Percentiles rank a stretch among this genome's conserved stretches.
Evolutionary conservation across 306 rosid genomes (phyloP).

Genomic region (Glycine tomentella): DNA sequence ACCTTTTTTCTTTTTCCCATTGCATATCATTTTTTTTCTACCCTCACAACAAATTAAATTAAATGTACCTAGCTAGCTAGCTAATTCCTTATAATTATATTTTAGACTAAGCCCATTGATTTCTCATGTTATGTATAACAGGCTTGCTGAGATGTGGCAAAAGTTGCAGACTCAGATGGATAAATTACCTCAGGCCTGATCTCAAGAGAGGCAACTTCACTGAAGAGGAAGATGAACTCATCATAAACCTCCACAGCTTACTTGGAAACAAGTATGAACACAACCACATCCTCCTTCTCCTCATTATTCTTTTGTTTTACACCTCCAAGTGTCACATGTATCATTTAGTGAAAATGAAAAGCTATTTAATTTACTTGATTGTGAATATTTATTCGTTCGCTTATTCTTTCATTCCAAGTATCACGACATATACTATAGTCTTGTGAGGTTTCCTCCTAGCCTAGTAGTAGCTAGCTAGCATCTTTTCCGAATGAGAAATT

Average conservation of each 20-base stretch:
- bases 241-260: conserved; percentile 74
- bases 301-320: neutral
- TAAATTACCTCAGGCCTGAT: conserved; percentile 78
- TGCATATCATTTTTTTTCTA: too few relatives aligned
- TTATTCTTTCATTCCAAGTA: neutral
- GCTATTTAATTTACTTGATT: neutral
- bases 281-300: neutral
- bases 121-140: conserved; percentile 3
- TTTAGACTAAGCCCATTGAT: neutral
- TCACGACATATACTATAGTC: too few relatives aligned
- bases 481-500: neutral
- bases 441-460: neutral
- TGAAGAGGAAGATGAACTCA: conserved; percentile 76
- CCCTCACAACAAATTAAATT: too few relatives aligned
- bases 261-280: conserved; percentile 79
- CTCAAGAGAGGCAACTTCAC: conserved; percentile 81
- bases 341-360: neutral
- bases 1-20: too few relatives aligned
- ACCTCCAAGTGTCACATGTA: neutral
- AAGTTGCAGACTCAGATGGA: conserved; percentile 82
- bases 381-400: too few relatives aligned
- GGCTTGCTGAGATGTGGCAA: conserved; percentile 81
- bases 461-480: too few relatives aligned
- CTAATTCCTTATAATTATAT: too few relatives aligned
- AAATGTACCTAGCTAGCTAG: too few relatives aligned